Evolutionary conservation across 1,139 yeast species (phyloP).

Genomic region (Taphrina populina): DNA sequence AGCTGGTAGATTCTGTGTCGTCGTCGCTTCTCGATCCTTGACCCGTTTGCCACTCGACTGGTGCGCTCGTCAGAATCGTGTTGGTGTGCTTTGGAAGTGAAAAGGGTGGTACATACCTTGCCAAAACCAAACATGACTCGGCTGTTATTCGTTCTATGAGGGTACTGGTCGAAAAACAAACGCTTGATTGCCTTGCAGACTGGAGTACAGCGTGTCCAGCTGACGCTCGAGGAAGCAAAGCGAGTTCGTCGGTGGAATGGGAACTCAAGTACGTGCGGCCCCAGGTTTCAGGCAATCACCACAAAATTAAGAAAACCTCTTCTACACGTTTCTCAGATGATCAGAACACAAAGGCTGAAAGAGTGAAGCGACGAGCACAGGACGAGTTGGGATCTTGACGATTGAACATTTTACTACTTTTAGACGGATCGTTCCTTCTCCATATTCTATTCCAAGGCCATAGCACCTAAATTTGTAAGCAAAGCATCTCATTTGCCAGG

Average conservation of each 20-base stretch:
- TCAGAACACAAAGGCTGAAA: background rate
- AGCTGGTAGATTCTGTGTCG: background rate
- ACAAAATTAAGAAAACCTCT: no score
- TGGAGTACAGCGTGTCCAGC: no score
- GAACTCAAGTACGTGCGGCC: no score
- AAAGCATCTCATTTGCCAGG: background rate
- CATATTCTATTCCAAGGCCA: slow-evolving; percentile 11
- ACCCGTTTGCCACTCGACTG: slow-evolving; percentile 27
- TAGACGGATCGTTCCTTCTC: no score
- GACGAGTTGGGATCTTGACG: no score
- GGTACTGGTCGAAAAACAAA: no score
- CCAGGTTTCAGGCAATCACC: no score
- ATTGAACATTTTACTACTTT: no score
- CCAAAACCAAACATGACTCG: slow-evolving; percentile 28
- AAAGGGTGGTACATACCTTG: slow-evolving; percentile 12
- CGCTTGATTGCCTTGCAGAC: no score
- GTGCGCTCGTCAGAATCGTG: background rate
- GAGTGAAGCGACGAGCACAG: background rate
- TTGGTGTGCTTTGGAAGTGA: background rate
- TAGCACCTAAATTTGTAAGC: background rate
- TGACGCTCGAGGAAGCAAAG: no score
- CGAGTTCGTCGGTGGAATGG: no score
- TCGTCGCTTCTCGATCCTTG: slow-evolving; percentile 8
- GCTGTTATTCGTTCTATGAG: background rate
- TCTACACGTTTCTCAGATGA: no score